Percentiles rank a stretch among this genome's conserved stretches.
phyloP scores from a whole-genome alignment of 192 early-diverging fungal genomes.

The Podila minutissima region DNA sequence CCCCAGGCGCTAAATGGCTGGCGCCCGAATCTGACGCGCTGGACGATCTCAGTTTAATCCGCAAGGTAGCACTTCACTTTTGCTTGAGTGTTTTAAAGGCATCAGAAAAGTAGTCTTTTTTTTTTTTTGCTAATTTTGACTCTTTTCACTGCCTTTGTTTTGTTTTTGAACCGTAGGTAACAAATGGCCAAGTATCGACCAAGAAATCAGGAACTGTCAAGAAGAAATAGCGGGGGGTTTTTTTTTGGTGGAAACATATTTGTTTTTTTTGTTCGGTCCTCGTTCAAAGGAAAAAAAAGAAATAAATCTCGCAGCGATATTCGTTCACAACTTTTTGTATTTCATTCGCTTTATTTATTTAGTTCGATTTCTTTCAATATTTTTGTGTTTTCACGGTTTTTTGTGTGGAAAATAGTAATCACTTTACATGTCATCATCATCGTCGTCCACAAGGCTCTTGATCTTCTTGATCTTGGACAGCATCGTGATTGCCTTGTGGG shows the following conservation, averaged over 20 bases:
- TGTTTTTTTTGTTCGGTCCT: not conserved
- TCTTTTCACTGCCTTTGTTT: not conserved
- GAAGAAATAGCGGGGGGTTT: slow-evolving; percentile 42
- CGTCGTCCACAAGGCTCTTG: slow-evolving; percentile 82
- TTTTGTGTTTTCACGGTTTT: not conserved
- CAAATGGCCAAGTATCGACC: slow-evolving; percentile 8
- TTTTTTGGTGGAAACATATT: no score
- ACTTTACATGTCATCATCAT: slow-evolving; percentile 58
- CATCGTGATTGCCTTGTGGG: slow-evolving; percentile 78
- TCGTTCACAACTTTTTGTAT: no score
- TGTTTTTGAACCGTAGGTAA: not conserved
- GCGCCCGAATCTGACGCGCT: slow-evolving; percentile 34
- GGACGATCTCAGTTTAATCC: slow-evolving; percentile 33
- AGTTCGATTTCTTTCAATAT: not conserved
- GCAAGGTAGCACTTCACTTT: slow-evolving; percentile 16
- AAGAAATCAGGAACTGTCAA: slow-evolving; percentile 43
- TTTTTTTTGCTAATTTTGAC: not conserved
- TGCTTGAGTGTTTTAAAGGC: not conserved
- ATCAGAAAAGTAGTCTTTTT: not conserved
- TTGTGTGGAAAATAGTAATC: not conserved
- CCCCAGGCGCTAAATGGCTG: slow-evolving; percentile 28
- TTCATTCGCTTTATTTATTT: not conserved
- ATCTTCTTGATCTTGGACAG: slow-evolving; percentile 89
- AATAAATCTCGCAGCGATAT: no score
- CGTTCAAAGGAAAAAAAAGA: no score